A percentile compares a stretch with the other conserved stretches of the same genome.
Conservation (phyloP, 768 basidiomycete species). For the Kwoniella dendrophila region DNA sequence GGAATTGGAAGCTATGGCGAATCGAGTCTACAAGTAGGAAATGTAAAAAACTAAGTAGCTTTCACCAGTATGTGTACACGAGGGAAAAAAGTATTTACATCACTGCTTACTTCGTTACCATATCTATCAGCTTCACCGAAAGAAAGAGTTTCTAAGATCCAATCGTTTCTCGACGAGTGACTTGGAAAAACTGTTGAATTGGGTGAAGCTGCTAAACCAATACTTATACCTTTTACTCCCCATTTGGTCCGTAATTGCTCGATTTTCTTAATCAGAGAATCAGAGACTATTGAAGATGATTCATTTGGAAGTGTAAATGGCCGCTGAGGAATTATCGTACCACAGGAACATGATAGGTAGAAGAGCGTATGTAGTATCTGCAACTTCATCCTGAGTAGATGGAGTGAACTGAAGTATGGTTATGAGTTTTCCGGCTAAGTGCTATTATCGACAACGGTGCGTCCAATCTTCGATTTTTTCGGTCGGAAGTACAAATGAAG, state of each 20-base stretch:
- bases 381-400: too few relatives aligned
- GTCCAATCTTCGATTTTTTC: too few relatives aligned
- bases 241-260: conserved; percentile 12
- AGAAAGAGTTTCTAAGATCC: conserved; percentile 5
- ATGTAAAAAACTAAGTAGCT: not conserved
- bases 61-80: not conserved
- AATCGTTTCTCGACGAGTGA: not conserved
- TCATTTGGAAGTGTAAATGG: too few relatives aligned
- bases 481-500: too few relatives aligned
- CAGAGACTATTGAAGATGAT: too few relatives aligned
- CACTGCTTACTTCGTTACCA: conserved; percentile 2
- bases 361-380: too few relatives aligned
- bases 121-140: conserved; percentile 16
- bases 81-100: conserved; percentile 4
- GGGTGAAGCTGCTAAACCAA: conserved; percentile 17
- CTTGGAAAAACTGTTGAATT: not conserved
- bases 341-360: too few relatives aligned
- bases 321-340: too few relatives aligned
- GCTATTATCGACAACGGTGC: too few relatives aligned
- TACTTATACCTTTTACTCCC: conserved; percentile 13
- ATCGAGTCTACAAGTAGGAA: conserved; percentile 33
- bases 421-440: too few relatives aligned
- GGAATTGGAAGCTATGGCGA: conserved; percentile 50
- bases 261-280: too few relatives aligned
- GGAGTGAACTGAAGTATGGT: too few relatives aligned